These are phyloP conservation scores for Pichia terricola DNA, from an alignment of 1,139 yeast species.

Conservation along the genomic window DNA sequence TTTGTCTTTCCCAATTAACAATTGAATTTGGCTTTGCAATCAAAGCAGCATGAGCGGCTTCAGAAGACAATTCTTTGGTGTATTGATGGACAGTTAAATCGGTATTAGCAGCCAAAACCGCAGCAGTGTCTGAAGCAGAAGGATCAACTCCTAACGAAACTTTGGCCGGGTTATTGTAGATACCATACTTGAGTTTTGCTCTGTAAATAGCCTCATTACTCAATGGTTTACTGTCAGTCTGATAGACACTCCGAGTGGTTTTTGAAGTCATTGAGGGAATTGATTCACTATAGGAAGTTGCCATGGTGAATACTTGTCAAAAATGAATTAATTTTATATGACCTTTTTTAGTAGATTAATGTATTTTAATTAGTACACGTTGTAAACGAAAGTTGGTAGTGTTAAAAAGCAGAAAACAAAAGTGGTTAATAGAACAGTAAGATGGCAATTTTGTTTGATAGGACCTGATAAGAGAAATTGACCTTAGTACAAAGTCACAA, in stretches of 20 bases:
- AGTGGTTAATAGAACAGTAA: too few relatives aligned
- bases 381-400: too few relatives aligned
- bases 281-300: conserved; percentile 15
- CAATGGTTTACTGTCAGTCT: conserved; percentile 58
- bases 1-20: conserved; percentile 37
- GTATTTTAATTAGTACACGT: too few relatives aligned
- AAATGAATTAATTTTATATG: too few relatives aligned
- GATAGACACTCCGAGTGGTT: conserved; percentile 41
- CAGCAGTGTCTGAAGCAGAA: conserved; percentile 68
- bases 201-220: conserved; percentile 70
- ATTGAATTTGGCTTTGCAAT: conserved; percentile 42
- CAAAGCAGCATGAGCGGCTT: conserved; percentile 57
- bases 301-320: conserved; percentile 1
- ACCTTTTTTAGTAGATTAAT: too few relatives aligned
- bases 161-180: conserved; percentile 60
- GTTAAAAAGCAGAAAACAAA: too few relatives aligned
- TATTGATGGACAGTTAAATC: conserved; percentile 59
- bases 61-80: conserved; percentile 52
- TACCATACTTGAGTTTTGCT: conserved; percentile 69
- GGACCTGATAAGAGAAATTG: too few relatives aligned
- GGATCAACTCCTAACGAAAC: conserved; percentile 63
- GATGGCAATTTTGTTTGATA: too few relatives aligned
- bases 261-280: conserved; percentile 20
- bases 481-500: too few relatives aligned
- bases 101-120: conserved; percentile 58